Evolutionary conservation across 208 protist genomes (phyloP), one percentile per base, ranked within the genome.

Genomic region (Novymonas esmeraldas): DNA sequence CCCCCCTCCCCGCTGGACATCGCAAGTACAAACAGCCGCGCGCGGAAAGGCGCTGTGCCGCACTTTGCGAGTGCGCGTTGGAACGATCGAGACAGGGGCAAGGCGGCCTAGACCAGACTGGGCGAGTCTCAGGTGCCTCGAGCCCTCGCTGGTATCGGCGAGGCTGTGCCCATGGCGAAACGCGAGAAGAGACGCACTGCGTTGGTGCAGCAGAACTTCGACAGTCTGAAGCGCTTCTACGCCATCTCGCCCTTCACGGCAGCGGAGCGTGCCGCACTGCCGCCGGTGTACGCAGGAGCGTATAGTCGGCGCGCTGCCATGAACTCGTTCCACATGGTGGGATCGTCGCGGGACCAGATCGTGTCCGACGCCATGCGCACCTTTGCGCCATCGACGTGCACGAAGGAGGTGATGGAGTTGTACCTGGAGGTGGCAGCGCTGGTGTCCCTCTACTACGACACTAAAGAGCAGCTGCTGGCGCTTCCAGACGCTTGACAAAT

Each of bases 401-500:
- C 90, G 11, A 79, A 77, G 20, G 75, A 89, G 58, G 87, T 93
- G 36, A 80, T 76, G 51, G 74, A 89, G 28, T 56, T 85, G 22
- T 90, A 84, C 39, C 73, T 93, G 29, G 87, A 93, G 33, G 84
- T 93, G 2, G 80, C 90, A 2, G 73, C 79, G 1, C 76, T 95
- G 13, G 83, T 93, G 9, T 93, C 90, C 13, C 70, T 88, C 20
- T 95, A 93, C 59, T 95, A 90, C 55, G 83, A 91, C 41, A 87
- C 85, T 9, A 64, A 89, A 36, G 85, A 92, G 52, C 71, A 88
- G 58, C 76, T 91, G 9, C 54, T 60, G 6, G 64, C 71, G 31
- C 36, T 89, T 42, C 71, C 70, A 2, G 73, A 85, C 44, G 51
- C 82, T 24, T 76, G 44, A 65, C 22, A 61, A n/a, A n/a, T n/a